phyloP scores from a whole-genome alignment of 1,139 yeast species.

The Williopsis jadinii region DNA sequence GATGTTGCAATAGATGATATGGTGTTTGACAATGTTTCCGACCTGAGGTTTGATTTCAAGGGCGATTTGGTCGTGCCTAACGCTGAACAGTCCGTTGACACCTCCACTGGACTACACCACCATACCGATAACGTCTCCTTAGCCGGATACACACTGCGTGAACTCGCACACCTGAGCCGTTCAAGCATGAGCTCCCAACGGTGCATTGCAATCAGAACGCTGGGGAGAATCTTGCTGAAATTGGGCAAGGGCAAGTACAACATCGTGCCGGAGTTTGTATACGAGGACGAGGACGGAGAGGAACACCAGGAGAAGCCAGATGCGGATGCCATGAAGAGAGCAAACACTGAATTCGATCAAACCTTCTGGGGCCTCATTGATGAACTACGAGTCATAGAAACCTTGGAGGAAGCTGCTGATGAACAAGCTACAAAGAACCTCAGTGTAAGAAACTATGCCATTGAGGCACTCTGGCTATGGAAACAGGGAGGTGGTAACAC shows the following conservation, averaged over 20 bases:
- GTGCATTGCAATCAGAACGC: conserved; percentile 74
- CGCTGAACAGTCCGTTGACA: conserved; percentile 36
- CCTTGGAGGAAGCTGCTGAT: conserved; percentile 67
- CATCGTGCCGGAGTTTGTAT: conserved; percentile 38
- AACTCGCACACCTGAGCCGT: conserved; percentile 71
- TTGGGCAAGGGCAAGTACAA: conserved; percentile 55
- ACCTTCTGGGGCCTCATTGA: conserved; percentile 74
- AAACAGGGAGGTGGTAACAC: conserved; percentile 63
- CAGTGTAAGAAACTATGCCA: conserved; percentile 78
- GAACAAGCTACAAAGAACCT: conserved; percentile 59
- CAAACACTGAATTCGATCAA: conserved; percentile 45
- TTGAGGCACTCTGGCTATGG: conserved; percentile 95
- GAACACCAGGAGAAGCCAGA: conserved; percentile 31
- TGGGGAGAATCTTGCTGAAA: conserved; percentile 82
- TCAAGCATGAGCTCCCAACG: conserved; percentile 83
- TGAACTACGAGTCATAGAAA: conserved; percentile 59
- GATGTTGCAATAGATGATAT: conserved; percentile 28
- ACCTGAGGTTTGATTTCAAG: conserved; percentile 80
- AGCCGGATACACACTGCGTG: conserved; percentile 88
- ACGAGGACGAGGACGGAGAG: conserved; percentile 25
- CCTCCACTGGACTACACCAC: conserved; percentile 77
- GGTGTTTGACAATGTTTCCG: conserved; percentile 55
- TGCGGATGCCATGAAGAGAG: conserved; percentile 30
- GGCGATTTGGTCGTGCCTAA: conserved; percentile 66
- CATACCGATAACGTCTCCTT: conserved; percentile 84